phyloP scores from a whole-genome alignment of 306 rosid species.

The Quillaja saponaria region DNA sequence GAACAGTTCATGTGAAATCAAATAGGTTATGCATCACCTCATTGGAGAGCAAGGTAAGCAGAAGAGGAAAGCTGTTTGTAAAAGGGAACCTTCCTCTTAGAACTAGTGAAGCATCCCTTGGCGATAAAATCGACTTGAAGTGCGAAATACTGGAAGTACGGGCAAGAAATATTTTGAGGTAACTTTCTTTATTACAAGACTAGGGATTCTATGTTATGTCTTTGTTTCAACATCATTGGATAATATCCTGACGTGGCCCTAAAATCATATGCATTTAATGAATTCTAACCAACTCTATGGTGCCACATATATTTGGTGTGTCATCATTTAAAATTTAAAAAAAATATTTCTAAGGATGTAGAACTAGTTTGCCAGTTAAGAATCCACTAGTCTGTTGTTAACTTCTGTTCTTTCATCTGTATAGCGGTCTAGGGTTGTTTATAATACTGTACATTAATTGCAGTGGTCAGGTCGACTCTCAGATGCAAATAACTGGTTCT shows the following conservation, averaged over 20 bases:
- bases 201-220: slow-evolving; percentile 17
- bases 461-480: slow-evolving; percentile 97
- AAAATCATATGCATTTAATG: slow-evolving; percentile 4
- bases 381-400: not conserved
- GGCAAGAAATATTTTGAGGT: slow-evolving; percentile 80
- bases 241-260: slow-evolving; percentile 6
- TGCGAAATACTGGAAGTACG: slow-evolving; percentile 86
- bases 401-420: too few relatives aligned
- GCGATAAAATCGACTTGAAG: slow-evolving; percentile 83
- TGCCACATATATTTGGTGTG: too few relatives aligned
- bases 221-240: slow-evolving; percentile 7
- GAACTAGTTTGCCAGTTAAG: not conserved
- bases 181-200: slow-evolving; percentile 24
- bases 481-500: slow-evolving; percentile 91
- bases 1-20: slow-evolving; percentile 77
- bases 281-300: not conserved
- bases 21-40: slow-evolving; percentile 80
- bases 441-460: not conserved
- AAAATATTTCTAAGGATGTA: too few relatives aligned
- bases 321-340: too few relatives aligned
- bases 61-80: slow-evolving; percentile 77
- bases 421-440: too few relatives aligned
- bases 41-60: slow-evolving; percentile 82
- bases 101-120: slow-evolving; percentile 67
- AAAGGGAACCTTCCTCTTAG: slow-evolving; percentile 96